Conservation (phyloP, 371 early-diverging fungal species). For the Nematocida sp. region DNA sequence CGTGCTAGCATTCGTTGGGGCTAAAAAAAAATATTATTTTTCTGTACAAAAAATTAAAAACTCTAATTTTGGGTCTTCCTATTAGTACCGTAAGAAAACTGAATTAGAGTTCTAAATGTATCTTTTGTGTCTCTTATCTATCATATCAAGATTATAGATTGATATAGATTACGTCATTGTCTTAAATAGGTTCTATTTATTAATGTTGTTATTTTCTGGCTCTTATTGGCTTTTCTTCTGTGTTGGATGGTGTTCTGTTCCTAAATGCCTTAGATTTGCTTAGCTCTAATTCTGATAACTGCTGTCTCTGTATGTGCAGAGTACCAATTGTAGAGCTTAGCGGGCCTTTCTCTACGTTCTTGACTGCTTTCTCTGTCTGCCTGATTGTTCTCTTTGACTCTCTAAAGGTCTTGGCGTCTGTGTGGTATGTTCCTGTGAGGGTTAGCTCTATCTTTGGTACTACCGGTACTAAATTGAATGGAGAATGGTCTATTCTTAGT, state of each 20-base stretch:
- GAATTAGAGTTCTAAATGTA: no score
- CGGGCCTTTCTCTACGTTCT: constrained; percentile 42
- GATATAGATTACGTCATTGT: no score
- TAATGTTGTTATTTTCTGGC: no score
- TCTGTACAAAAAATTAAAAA: no score
- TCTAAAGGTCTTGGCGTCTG: not conserved
- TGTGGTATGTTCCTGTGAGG: not conserved
- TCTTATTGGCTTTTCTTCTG: no score
- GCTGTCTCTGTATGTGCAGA: constrained; percentile 37
- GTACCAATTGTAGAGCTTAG: constrained; percentile 22
- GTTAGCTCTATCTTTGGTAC: not conserved
- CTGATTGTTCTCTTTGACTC: constrained; percentile 13
- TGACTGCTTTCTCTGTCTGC: constrained; percentile 42
- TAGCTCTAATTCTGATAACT: constrained; percentile 34
- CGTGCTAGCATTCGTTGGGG: constrained; percentile 51
- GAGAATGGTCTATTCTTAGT: not conserved
- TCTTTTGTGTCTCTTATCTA: no score
- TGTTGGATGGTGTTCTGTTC: not conserved
- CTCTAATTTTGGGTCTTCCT: no score
- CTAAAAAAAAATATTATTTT: constrained; percentile 54
- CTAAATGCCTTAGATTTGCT: constrained; percentile 35
- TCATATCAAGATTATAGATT: no score
- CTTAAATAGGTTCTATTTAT: no score
- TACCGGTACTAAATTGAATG: not conserved
- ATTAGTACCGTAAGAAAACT: no score